Conservation (phyloP, 1,139 yeast genomes). For the Yamadazyma jaroonii region DNA sequence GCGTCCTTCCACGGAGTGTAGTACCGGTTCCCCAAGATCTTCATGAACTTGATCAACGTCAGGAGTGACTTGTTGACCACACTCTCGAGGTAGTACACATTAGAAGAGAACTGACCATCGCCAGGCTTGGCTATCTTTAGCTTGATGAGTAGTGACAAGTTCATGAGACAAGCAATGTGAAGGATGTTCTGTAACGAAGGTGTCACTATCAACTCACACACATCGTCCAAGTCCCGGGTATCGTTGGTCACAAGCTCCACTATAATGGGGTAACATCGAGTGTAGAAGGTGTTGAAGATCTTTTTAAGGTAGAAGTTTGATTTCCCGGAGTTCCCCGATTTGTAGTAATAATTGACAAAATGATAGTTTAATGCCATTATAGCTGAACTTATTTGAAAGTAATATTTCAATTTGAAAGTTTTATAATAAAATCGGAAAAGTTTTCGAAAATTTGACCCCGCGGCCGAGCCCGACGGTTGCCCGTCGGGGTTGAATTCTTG, state of each 20-base stretch:
- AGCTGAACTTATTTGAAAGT: constrained; percentile 7
- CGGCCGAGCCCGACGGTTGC: too few relatives aligned
- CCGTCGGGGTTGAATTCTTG: too few relatives aligned
- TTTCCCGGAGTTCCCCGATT: not conserved
- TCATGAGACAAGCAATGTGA: constrained; percentile 26
- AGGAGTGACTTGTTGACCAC: constrained; percentile 2
- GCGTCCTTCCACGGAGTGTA: constrained; percentile 11
- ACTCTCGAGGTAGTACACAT: constrained; percentile 5
- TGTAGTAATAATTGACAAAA: constrained; percentile 8
- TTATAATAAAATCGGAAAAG: constrained; percentile 7
- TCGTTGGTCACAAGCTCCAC: constrained; percentile 7
- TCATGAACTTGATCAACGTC: constrained; percentile 7
- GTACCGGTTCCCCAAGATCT: constrained; percentile 11
- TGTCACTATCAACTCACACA: constrained; percentile 29
- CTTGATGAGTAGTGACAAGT: constrained; percentile 17
- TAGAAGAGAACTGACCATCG: not conserved
- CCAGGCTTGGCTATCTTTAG: constrained; percentile 4
- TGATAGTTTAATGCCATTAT: constrained; percentile 11
- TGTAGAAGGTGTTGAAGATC: constrained; percentile 5
- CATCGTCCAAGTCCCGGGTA: constrained; percentile 22
- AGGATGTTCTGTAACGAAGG: constrained; percentile 29
- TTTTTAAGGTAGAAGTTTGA: constrained; percentile 4
- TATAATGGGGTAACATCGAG: constrained; percentile 5
- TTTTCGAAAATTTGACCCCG: not conserved
- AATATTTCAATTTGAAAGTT: constrained; percentile 8